Evolutionary conservation across 495 filamentous ascomycete genomes (phyloP).

Genomic region (Penicillium arizonense): DNA sequence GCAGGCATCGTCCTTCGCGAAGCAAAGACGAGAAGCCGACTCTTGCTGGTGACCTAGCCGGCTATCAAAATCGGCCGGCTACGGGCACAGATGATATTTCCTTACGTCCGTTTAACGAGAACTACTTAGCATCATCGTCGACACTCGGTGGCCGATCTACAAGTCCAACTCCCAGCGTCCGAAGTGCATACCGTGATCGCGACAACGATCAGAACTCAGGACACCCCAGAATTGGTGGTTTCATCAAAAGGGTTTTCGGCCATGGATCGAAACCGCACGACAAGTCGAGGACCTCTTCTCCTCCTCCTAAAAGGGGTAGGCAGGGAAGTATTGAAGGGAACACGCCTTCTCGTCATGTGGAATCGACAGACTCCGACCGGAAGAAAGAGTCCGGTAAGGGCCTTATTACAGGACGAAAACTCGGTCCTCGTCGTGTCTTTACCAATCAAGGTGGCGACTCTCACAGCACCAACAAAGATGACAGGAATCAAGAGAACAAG

Average conservation of each 20-base stretch:
- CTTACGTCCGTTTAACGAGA: conserved; percentile 49
- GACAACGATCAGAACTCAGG: conserved; percentile 55
- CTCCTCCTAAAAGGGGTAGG: conserved; percentile 38
- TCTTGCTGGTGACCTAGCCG: conserved; percentile 43
- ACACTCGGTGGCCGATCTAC: conserved; percentile 56
- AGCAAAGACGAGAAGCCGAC: conserved; percentile 71
- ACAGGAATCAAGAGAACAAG: conserved; percentile 28
- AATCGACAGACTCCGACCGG: conserved; percentile 42
- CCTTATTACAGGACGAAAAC: conserved; percentile 31
- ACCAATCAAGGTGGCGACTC: conserved; percentile 49
- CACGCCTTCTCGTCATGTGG: conserved; percentile 19
- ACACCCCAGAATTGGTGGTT: conserved; percentile 2
- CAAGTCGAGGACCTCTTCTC: conserved; percentile 43
- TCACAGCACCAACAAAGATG: conserved; percentile 18
- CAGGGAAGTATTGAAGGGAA: conserved; percentile 44
- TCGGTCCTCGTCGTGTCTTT: conserved; percentile 49
- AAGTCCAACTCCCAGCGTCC: conserved; percentile 73
- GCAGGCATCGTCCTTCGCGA: conserved; percentile 68
- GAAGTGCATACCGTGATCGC: conserved; percentile 47
- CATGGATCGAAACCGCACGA: conserved; percentile 25
- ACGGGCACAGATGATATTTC: conserved; percentile 67
- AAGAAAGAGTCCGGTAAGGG: conserved; percentile 42
- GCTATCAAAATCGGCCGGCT: conserved; percentile 53
- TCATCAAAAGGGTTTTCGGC: conserved; percentile 6
- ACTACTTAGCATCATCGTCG: conserved; percentile 47